These are phyloP conservation scores for Knoxdaviesia proteae DNA, from an alignment of 2,329 filamentous ascomycete genomes.

Conservation along the genomic window DNA sequence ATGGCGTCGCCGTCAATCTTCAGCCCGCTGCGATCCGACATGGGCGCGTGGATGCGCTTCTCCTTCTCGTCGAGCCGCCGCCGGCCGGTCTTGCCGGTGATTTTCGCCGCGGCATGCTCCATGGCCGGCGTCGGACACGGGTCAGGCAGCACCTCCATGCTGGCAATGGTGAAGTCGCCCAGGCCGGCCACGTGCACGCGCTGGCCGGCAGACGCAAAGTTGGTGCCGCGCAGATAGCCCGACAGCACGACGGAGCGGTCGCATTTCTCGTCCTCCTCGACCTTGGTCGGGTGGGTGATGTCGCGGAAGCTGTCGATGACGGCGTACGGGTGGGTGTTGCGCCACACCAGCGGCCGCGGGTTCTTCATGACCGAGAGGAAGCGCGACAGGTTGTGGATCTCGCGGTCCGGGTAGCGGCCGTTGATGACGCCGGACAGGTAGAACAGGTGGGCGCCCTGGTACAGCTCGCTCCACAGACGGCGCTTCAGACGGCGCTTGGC, in stretches of 20 bases:
- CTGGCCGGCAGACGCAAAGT: constrained; percentile 71
- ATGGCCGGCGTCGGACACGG: constrained; percentile 87
- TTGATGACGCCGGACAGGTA: constrained; percentile 94
- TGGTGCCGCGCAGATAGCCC: constrained; percentile 84
- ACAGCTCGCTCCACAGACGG: constrained; percentile 88
- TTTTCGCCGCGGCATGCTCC: constrained; percentile 70
- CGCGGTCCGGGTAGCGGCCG: constrained; percentile 85
- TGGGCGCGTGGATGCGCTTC: constrained; percentile 86
- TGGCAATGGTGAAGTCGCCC: constrained; percentile 67
- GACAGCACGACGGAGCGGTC: constrained; percentile 82
- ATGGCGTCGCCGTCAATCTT: constrained; percentile 95
- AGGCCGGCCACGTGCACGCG: constrained; percentile 82
- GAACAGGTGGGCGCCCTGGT: constrained; percentile 91
- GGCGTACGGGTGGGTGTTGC: constrained; percentile 88
- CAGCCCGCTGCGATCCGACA: constrained; percentile 92
- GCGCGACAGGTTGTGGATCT: constrained; percentile 84
- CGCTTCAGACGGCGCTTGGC: constrained; percentile 95
- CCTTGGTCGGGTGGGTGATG: constrained; percentile 76
- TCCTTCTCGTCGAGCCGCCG: constrained; percentile 86
- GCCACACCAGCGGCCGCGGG: constrained; percentile 84
- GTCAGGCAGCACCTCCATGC: constrained; percentile 75
- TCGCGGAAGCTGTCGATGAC: constrained; percentile 89
- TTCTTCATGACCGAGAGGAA: constrained; percentile 99
- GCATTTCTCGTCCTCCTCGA: constrained; percentile 75
- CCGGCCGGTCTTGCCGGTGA: constrained; percentile 60